Percentiles rank a stretch among this genome's conserved stretches.
These are phyloP conservation scores for Aspergillus ibericus DNA, from an alignment of 2,329 filamentous ascomycete species.

Conservation along the genomic window DNA sequence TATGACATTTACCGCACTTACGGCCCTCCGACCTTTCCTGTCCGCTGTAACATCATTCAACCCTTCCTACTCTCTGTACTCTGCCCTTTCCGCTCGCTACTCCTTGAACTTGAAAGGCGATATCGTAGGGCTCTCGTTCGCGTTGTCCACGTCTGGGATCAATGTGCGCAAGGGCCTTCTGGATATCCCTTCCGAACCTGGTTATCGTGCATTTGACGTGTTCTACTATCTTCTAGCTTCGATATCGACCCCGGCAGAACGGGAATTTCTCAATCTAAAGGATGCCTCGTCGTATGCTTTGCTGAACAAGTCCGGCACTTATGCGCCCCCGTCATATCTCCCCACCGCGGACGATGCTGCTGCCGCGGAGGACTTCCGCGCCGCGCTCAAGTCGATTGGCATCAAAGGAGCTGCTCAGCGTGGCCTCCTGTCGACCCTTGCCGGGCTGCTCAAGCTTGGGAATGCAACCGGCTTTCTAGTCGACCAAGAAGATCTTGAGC, in stretches of 20 bases:
- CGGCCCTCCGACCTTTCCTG: constrained; percentile 81
- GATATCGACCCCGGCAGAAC: constrained; percentile 83
- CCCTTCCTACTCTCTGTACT: constrained; percentile 77
- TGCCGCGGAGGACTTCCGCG: constrained; percentile 87
- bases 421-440: constrained; percentile 80
- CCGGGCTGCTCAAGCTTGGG: constrained; percentile 85
- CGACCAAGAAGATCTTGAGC: constrained; percentile 80
- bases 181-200: constrained; percentile 73
- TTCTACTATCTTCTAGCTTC: constrained; percentile 96
- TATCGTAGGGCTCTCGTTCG: constrained; percentile 71
- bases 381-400: constrained; percentile 83
- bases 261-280: constrained; percentile 82
- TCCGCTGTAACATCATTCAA: constrained; percentile 86
- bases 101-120: constrained; percentile 79
- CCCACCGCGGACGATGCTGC: constrained; percentile 91
- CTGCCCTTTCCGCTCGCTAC: constrained; percentile 76
- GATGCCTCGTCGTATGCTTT: constrained; percentile 74
- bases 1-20: constrained; percentile 73
- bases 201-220: constrained; percentile 91
- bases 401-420: constrained; percentile 84
- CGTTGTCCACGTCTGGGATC: constrained; percentile 82
- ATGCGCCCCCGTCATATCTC: constrained; percentile 80
- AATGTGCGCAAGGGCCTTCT: constrained; percentile 79
- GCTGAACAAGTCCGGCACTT: constrained; percentile 80
- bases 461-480: constrained; percentile 83